phyloP scores from a whole-genome alignment of 75 land plant species.

The Picea glauca region DNA sequence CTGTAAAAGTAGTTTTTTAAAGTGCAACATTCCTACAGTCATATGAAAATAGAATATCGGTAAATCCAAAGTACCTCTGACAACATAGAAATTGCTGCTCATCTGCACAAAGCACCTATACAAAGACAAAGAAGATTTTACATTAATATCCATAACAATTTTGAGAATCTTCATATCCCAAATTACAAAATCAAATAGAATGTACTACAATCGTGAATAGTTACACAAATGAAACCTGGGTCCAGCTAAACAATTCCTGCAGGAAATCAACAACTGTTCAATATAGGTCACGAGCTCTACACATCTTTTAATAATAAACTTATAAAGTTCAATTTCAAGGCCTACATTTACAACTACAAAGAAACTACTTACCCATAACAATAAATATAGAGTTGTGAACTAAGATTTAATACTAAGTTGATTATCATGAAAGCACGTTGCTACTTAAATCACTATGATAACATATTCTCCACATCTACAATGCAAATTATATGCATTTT shows the following conservation, averaged over 20 bases:
- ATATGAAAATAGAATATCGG: background rate
- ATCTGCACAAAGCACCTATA: constrained; percentile 55
- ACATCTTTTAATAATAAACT: background rate
- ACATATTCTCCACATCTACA: background rate
- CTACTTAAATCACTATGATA: background rate
- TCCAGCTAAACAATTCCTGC: background rate
- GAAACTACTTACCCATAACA: background rate
- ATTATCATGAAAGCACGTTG: background rate
- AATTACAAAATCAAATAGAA: background rate
- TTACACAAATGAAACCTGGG: background rate
- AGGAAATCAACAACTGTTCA: background rate
- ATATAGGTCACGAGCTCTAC: background rate
- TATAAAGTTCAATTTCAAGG: background rate
- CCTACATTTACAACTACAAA: background rate
- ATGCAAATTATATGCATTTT: background rate
- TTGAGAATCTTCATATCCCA: background rate
- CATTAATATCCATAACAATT: background rate
- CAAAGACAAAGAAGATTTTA: background rate
- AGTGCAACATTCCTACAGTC: background rate
- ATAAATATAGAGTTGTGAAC: background rate
- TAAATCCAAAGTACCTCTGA: constrained; percentile 55
- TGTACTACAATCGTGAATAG: background rate
- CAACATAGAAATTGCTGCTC: constrained; percentile 85
- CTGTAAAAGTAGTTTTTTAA: background rate
- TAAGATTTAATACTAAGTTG: background rate